phyloP scores from a whole-genome alignment of 768 basidiomycete species.

The Tephrocybe rancida region DNA sequence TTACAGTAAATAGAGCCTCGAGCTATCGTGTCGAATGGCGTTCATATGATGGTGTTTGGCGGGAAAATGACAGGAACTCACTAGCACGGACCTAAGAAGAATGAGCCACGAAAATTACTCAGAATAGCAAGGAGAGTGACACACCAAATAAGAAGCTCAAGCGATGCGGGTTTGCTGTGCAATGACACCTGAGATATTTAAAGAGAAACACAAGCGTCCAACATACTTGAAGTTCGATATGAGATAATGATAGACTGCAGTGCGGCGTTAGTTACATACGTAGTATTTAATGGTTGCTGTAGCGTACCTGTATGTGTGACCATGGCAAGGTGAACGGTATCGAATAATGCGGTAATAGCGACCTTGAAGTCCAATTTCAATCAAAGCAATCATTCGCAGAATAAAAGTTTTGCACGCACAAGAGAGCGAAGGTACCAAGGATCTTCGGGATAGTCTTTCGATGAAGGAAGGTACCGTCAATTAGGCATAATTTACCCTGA shows the following conservation, averaged over 20 bases:
- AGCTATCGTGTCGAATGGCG: constrained; percentile 28
- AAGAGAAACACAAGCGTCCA: not conserved
- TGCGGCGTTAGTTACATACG: not conserved
- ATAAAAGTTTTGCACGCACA: constrained; percentile 3
- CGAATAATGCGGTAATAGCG: constrained; percentile 38
- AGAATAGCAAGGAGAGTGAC: not conserved
- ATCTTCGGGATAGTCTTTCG: constrained; percentile 20
- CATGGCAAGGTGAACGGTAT: constrained; percentile 48
- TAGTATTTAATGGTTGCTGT: not conserved
- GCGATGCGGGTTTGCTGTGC: constrained; percentile 23
- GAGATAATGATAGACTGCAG: constrained; percentile 21
- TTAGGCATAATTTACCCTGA: not conserved
- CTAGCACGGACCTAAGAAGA: constrained; percentile 38
- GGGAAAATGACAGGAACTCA: constrained; percentile 21
- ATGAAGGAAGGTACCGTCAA: not conserved
- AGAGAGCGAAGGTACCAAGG: constrained; percentile 16
- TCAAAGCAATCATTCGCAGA: not conserved
- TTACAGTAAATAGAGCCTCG: constrained; percentile 48
- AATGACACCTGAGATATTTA: not conserved
- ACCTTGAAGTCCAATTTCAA: constrained; percentile 34
- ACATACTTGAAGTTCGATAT: constrained; percentile 20
- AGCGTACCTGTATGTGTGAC: constrained; percentile 47
- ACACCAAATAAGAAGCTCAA: constrained; percentile 29
- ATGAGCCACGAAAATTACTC: not conserved
- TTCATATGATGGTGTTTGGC: not conserved